Percentiles rank a stretch among this genome's conserved stretches.
These are phyloP conservation scores for Candida ovalis DNA, from an alignment of 805 yeast genomes.

Conservation along the genomic window DNA sequence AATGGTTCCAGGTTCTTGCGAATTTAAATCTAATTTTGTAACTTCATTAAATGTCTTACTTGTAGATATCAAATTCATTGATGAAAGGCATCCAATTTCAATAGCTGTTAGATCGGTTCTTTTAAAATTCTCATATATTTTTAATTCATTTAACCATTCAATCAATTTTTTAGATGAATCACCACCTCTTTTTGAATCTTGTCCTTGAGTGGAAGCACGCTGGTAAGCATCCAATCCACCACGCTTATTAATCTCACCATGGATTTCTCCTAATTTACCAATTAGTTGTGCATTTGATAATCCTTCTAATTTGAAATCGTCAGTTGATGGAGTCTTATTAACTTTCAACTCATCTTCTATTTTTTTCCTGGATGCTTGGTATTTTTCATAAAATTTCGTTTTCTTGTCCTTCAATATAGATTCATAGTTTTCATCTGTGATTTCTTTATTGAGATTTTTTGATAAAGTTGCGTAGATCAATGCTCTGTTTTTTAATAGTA, in stretches of 20 bases:
- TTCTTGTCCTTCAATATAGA: conserved; percentile 9
- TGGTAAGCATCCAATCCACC: conserved; percentile 86
- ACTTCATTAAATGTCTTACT: conserved; percentile 49
- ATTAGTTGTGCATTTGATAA: conserved; percentile 16
- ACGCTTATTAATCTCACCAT: conserved; percentile 53
- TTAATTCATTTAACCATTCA: conserved; percentile 57
- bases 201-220: conserved; percentile 83
- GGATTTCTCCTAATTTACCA: conserved; percentile 47
- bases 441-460: conserved; percentile 1
- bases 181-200: conserved; percentile 73
- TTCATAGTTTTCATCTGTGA: conserved; percentile 11
- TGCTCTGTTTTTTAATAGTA: conserved; percentile 54
- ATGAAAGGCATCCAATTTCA: conserved; percentile 81
- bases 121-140: neutral
- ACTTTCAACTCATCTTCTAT: conserved; percentile 16
- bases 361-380: conserved; percentile 7
- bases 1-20: conserved; percentile 65
- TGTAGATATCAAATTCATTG: conserved; percentile 63
- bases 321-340: conserved; percentile 22
- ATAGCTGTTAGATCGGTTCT: conserved; percentile 40
- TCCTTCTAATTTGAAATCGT: conserved; percentile 11
- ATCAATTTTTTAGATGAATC: conserved; percentile 82
- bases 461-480: conserved; percentile 30
- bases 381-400: conserved; percentile 4
- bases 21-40: conserved; percentile 70